Evolutionary conservation across 208 protist genomes (phyloP).

Genomic region (Leishmania tropica): DNA sequence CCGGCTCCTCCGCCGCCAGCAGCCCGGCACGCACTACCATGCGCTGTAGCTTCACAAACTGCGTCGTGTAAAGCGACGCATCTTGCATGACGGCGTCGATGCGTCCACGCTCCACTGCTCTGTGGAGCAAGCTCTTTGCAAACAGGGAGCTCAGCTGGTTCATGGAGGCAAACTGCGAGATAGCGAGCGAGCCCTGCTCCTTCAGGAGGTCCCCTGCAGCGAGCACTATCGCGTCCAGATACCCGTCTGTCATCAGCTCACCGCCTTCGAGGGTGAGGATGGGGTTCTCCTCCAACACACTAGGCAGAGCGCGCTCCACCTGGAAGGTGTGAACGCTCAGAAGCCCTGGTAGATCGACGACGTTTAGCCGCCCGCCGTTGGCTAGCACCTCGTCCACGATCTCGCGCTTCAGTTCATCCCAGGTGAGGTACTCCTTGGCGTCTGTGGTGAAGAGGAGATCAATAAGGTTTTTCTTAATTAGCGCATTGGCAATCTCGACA

Average conservation of each 20-base stretch:
- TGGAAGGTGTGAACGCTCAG: conserved; percentile 73
- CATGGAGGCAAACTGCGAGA: conserved; percentile 60
- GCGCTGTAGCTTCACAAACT: conserved; percentile 69
- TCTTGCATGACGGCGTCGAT: conserved; percentile 55
- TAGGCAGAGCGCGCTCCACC: conserved; percentile 70
- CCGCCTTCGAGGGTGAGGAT: conserved; percentile 53
- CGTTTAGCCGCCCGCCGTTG: conserved; percentile 76
- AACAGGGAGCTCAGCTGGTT: conserved; percentile 73
- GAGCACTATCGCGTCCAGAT: conserved; percentile 55
- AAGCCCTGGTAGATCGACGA: conserved; percentile 66
- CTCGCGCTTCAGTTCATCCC: conserved; percentile 77
- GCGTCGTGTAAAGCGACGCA: conserved; percentile 63
- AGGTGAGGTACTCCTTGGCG: conserved; percentile 85
- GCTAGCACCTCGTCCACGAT: conserved; percentile 77
- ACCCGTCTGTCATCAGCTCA: conserved; percentile 72
- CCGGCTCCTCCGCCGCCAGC: conserved; percentile 59
- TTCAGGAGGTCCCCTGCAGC: conserved; percentile 54
- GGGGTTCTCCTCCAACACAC: conserved; percentile 57
- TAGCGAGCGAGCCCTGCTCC: conserved; percentile 66
- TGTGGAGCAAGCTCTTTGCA: conserved; percentile 46
- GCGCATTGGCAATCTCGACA: conserved; percentile 78
- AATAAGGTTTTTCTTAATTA: conserved; percentile 67
- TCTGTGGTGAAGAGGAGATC: conserved; percentile 82
- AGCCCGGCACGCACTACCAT: conserved; percentile 69
- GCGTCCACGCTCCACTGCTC: conserved; percentile 39